Conservation (phyloP, 2,329 filamentous ascomycete species). For the Penicillium decumbens region DNA sequence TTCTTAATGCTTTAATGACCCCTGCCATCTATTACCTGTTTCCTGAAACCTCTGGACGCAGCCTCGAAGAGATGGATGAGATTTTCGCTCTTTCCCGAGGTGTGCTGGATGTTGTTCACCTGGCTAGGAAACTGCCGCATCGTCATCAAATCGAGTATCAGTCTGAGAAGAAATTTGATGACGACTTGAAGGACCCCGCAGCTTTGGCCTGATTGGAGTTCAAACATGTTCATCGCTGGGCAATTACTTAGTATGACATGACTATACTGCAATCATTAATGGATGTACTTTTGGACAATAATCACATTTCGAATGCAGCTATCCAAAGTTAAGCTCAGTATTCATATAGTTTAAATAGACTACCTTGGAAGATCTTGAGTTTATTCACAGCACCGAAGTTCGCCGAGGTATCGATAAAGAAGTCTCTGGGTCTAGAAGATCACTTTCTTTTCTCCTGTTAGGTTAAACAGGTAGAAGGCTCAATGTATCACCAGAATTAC, state of each 20-base stretch:
- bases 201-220: not conserved
- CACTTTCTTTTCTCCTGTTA: not conserved
- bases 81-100: slow-evolving; percentile 15
- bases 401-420: not conserved
- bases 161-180: slow-evolving; percentile 2
- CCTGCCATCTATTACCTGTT: slow-evolving; percentile 19
- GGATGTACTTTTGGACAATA: not conserved
- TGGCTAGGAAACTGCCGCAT: slow-evolving; percentile 12
- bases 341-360: not conserved
- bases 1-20: slow-evolving; percentile 17
- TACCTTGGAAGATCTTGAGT: not conserved
- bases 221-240: not conserved
- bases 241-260: not conserved
- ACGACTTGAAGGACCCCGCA: not conserved
- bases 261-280: not conserved
- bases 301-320: not conserved
- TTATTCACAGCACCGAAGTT: not conserved
- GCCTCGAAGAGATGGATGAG: slow-evolving; percentile 22
- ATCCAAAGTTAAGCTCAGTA: not conserved
- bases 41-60: slow-evolving; percentile 22
- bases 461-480: too few species aligned
- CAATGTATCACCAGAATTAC: not conserved
- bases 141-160: slow-evolving; percentile 3
- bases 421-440: not conserved
- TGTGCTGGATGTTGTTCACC: slow-evolving; percentile 13